Conservation (phyloP, 2,329 filamentous ascomycete genomes). For the Fusarium cyanostomum region DNA sequence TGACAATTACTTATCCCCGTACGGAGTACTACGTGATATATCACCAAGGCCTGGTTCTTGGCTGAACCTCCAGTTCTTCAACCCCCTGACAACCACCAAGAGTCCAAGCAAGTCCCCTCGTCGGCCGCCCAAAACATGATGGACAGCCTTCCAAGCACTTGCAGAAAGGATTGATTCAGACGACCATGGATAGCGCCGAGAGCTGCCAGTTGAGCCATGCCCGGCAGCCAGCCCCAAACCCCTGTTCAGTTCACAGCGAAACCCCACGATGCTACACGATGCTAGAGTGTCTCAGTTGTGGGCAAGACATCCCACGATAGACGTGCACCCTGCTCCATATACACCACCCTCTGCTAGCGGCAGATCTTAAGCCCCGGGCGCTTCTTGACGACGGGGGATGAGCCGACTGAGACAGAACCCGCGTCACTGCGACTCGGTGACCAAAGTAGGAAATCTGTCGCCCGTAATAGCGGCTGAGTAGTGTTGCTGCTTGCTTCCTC, state of each 20-base stretch:
- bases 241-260: neutral
- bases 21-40: conserved; percentile 20
- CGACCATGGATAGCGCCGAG: neutral
- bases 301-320: neutral
- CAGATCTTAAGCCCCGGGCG: neutral
- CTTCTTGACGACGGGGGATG: neutral
- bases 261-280: neutral
- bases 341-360: neutral
- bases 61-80: neutral
- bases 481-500: too few relatives aligned
- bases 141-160: neutral
- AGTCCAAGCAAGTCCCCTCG: too few relatives aligned
- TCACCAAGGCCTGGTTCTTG: neutral
- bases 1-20: conserved; percentile 5
- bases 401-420: conserved; percentile 26
- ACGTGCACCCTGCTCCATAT: neutral
- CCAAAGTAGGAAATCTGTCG: conserved; percentile 10
- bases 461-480: neutral
- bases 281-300: neutral
- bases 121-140: neutral
- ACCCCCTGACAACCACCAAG: neutral
- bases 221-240: neutral
- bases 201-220: neutral
- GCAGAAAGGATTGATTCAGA: neutral
- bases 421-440: conserved; percentile 4